These are phyloP conservation scores for Linum tenue DNA, from an alignment of 345 rosid species.

Conservation along the genomic window DNA sequence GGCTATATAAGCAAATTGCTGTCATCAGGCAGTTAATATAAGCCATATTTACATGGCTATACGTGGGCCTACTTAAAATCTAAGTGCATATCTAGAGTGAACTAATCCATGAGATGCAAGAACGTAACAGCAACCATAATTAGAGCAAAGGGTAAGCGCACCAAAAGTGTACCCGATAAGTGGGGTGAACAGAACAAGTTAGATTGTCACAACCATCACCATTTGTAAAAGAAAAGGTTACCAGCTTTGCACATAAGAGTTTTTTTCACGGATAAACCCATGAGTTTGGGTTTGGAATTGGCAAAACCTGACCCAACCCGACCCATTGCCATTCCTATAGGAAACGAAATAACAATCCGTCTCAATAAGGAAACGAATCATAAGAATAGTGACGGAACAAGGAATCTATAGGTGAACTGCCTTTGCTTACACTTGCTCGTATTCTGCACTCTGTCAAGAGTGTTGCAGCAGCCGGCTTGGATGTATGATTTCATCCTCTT, in stretches of 20 bases:
- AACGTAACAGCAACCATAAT: not conserved
- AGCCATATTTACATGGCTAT: no score
- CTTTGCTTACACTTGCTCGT: slow-evolving; percentile 48
- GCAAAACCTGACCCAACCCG: no score
- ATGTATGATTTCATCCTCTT: slow-evolving; percentile 47
- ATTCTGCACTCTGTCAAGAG: slow-evolving; percentile 35
- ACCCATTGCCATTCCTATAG: no score
- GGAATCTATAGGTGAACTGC: not conserved
- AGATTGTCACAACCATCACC: not conserved
- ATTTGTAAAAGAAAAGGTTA: not conserved
- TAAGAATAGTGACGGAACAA: not conserved
- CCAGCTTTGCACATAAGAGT: not conserved
- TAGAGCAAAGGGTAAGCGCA: not conserved
- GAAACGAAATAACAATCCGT: not conserved
- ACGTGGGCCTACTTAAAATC: no score
- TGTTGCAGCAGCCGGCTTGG: slow-evolving; percentile 43
- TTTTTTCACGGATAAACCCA: no score
- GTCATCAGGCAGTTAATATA: no score
- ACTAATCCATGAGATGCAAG: not conserved
- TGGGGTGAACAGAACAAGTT: not conserved
- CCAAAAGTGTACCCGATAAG: not conserved
- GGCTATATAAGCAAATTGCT: no score
- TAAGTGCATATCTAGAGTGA: not conserved
- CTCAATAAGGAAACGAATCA: not conserved
- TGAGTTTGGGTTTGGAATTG: no score